Conservation (phyloP, 441 rosid genomes). For the Sinapis alba region DNA sequence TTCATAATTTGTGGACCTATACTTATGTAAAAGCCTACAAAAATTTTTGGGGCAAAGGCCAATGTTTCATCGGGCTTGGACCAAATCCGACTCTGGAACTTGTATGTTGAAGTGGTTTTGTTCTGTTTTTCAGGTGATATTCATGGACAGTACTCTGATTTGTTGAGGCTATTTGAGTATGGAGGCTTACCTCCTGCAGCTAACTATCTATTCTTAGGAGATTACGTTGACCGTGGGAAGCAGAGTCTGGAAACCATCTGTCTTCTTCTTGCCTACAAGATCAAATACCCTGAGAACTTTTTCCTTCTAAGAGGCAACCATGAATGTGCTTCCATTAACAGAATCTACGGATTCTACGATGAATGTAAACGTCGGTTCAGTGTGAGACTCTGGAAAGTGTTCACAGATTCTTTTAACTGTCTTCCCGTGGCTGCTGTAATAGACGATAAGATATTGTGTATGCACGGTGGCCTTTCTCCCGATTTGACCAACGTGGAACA, state of each 20-base stretch:
- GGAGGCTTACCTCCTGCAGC: slow-evolving; percentile 73
- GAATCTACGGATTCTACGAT: slow-evolving; percentile 79
- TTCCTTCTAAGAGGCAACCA: slow-evolving; percentile 77
- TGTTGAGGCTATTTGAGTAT: slow-evolving; percentile 67
- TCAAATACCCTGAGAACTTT: slow-evolving; percentile 75
- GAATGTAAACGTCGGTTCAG: slow-evolving; percentile 78
- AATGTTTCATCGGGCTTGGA: not conserved
- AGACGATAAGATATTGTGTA: slow-evolving; percentile 76
- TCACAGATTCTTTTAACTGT: slow-evolving; percentile 77
- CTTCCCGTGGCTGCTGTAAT: slow-evolving; percentile 77
- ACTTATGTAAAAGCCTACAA: too few relatives aligned
- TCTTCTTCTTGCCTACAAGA: slow-evolving; percentile 73
- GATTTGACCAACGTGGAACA: slow-evolving; percentile 60
- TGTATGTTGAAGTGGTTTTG: slow-evolving; percentile 9
- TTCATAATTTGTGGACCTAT: not conserved
- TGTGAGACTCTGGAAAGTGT: slow-evolving; percentile 67
- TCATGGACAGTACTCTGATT: slow-evolving; percentile 76
- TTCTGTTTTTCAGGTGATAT: slow-evolving; percentile 59
- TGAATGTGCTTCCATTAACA: slow-evolving; percentile 73
- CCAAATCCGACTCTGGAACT: not conserved
- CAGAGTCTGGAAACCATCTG: slow-evolving; percentile 77
- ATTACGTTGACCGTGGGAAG: slow-evolving; percentile 82
- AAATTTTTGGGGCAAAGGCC: not conserved
- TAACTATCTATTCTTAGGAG: slow-evolving; percentile 77
- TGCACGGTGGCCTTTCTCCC: slow-evolving; percentile 84